These are phyloP conservation scores for Ustilago loliicola DNA, from an alignment of 1,284 basidiomycete genomes.

Conservation along the genomic window DNA sequence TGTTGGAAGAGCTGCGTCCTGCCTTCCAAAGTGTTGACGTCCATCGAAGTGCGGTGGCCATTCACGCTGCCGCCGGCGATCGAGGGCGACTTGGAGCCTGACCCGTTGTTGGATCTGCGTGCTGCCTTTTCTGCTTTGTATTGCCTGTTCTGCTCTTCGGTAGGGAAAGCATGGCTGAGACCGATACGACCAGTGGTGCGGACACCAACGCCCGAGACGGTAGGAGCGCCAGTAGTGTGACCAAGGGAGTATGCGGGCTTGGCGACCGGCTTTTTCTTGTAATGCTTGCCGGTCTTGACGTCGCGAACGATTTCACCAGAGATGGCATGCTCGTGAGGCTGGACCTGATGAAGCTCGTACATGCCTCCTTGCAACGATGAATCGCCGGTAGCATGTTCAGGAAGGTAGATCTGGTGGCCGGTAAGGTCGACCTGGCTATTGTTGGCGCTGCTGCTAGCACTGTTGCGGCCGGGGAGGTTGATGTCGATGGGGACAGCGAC, in stretches of 20 bases:
- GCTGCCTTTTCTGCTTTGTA: constrained; percentile 46
- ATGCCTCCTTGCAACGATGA: constrained; percentile 18
- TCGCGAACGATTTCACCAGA: constrained; percentile 50
- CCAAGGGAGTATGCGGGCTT: constrained; percentile 49
- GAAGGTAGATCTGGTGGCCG: constrained; percentile 45
- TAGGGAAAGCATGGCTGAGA: constrained; percentile 49
- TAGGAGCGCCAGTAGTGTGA: constrained; percentile 45
- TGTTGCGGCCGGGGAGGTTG: constrained; percentile 24
- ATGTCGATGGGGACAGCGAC: constrained; percentile 45
- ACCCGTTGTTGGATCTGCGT: constrained; percentile 32
- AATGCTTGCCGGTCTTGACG: constrained; percentile 56
- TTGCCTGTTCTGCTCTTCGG: constrained; percentile 41
- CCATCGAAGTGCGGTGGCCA: constrained; percentile 29
- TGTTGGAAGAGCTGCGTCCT: constrained; percentile 41
- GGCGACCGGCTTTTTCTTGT: constrained; percentile 42
- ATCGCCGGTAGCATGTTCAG: constrained; percentile 3
- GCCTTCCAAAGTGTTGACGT: constrained; percentile 45
- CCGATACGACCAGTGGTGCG: constrained; percentile 42
- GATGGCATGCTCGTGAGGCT: constrained; percentile 26
- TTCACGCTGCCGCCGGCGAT: constrained; percentile 7
- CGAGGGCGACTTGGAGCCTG: constrained; percentile 31
- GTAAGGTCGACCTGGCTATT: constrained; percentile 42
- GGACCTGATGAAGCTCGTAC: constrained; percentile 38
- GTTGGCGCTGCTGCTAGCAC: constrained; percentile 29
- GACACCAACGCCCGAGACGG: constrained; percentile 8